These are phyloP conservation scores for Pyrenochaeta sp. DNA, from an alignment of 2,329 filamentous ascomycete genomes.

Conservation along the genomic window DNA sequence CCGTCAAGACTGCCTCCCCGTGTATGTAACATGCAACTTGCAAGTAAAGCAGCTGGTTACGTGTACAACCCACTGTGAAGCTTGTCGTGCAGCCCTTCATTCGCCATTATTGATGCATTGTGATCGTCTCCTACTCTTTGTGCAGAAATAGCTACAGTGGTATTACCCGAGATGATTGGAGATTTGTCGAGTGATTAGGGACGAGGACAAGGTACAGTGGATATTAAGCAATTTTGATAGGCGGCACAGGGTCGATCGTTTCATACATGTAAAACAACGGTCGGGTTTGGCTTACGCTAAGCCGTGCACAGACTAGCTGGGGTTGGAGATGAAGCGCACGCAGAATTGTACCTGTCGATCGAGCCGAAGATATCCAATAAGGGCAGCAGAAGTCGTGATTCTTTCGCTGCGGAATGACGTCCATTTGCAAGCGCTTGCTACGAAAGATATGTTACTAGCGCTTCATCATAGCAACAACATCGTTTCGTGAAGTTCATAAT, in stretches of 20 bases:
- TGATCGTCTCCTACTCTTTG: no score
- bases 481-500: neutral
- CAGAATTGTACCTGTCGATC: constrained; percentile 12
- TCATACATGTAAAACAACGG: constrained; percentile 2
- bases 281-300: constrained; percentile 2
- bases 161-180: neutral
- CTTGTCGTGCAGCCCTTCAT: no score
- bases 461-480: no score
- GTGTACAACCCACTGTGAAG: no score
- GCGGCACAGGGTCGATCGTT: constrained; percentile 2
- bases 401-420: constrained; percentile 1
- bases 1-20: no score
- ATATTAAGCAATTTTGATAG: constrained; percentile 1
- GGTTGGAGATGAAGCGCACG: constrained; percentile 8
- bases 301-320: constrained; percentile 2
- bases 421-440: no score
- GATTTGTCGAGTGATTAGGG: neutral
- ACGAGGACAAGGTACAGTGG: neutral
- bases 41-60: no score
- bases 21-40: no score
- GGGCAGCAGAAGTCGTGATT: neutral
- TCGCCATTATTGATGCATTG: no score
- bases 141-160: no score
- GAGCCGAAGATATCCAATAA: constrained; percentile 1
- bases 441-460: no score